Evolutionary conservation across 1,139 yeast species (phyloP).

Genomic region (Geotrichum armillariae): DNA sequence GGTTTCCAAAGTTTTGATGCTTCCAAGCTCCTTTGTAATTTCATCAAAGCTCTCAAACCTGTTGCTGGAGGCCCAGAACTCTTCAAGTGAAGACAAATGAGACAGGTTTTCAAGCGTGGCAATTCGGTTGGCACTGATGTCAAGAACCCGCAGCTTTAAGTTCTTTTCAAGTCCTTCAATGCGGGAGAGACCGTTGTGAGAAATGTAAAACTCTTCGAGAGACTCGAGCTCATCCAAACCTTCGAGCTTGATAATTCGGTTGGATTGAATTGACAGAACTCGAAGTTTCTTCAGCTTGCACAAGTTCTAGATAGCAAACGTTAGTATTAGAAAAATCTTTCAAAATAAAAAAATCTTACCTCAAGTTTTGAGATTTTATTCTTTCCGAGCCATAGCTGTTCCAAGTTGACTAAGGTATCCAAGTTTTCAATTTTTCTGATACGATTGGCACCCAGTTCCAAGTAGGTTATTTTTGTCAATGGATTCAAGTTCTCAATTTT

Average conservation of each 20-base stretch:
- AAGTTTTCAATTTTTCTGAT: constrained; percentile 63
- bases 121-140: constrained; percentile 75
- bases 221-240: constrained; percentile 71
- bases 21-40: constrained; percentile 62
- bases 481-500: constrained; percentile 67
- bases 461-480: constrained; percentile 58
- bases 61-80: constrained; percentile 91
- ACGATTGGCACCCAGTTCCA: constrained; percentile 92
- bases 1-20: constrained; percentile 68
- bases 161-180: constrained; percentile 80
- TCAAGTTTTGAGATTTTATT: constrained; percentile 69
- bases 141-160: constrained; percentile 67
- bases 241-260: constrained; percentile 74
- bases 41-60: constrained; percentile 66
- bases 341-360: not conserved
- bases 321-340: not conserved
- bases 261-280: constrained; percentile 86
- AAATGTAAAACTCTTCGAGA: constrained; percentile 82
- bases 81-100: constrained; percentile 72
- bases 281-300: constrained; percentile 60
- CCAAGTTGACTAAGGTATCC: constrained; percentile 52
- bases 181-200: constrained; percentile 77
- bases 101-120: constrained; percentile 60
- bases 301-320: constrained; percentile 46
- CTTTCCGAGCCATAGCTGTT: constrained; percentile 92